Base-by-base conservation (phyloP, 1,284 basidiomycete species). In the Apiotrichum akiyoshidainum region DNA sequence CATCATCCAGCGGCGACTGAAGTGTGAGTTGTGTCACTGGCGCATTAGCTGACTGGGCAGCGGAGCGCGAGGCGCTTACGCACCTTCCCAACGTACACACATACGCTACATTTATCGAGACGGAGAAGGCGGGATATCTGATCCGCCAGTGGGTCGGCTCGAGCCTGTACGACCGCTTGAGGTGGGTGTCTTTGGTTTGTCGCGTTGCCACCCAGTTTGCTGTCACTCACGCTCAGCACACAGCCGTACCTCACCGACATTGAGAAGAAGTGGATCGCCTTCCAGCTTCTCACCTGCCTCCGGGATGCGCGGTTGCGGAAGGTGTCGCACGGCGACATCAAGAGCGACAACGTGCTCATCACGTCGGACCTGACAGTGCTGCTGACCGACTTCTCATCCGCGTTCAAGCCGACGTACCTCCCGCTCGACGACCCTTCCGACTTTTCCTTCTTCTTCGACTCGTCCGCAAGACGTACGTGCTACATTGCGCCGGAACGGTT, bases 241-340 rank as follows among this genome's bases (percentile, higher is more conserved):
- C 88, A 96, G 33, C 96, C 96, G 1, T 99, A 99, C 78, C 81
- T 99, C 51, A 88, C 87, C 58, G 75, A 82, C 54, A 84, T 97
- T 46, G 96, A 99, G 81, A 99, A 99, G 83, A 92, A 92, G 71
- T 99, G 96, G 96, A 92, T 99, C 63, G 87, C 90, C 0, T 99
- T 93, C 73, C 95, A 99, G 76, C 82, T 99, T 1, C 81, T 99
- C 53, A 88, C 85, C 34, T 92, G 88, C 2, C 83, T 99, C 59
- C 84, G 87, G 35, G 90, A 92, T 65, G 86, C 91, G 0, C 85
- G 90, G 26, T 86, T 86, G 55, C 85, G 87, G 60, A 81, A 82
- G 61, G 83, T 96, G 17, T 85, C 93, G 1, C 96, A 99, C 77
- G 96, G 96, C 14, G 95, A 99, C 74, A 88, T 99, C 80, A 99